These are phyloP conservation scores for Citrullus amarus DNA, from an alignment of 306 rosid genomes.

Conservation along the genomic window DNA sequence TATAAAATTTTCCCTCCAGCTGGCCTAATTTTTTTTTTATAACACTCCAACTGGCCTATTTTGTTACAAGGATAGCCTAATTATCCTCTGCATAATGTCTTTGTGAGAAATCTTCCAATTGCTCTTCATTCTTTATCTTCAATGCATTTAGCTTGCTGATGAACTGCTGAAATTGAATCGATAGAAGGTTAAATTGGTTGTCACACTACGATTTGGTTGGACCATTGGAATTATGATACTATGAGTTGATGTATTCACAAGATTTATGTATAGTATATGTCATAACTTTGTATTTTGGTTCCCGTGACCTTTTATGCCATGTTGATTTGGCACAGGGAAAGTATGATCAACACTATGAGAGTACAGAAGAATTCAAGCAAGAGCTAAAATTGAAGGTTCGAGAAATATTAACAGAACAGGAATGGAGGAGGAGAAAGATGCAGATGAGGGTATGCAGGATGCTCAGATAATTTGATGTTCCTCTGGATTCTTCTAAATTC, in stretches of 20 bases:
- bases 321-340: conserved; percentile 52
- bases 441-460: conserved; percentile 78
- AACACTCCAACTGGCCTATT: neutral
- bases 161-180: neutral
- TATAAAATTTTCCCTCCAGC: neutral
- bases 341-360: conserved; percentile 76
- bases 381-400: conserved; percentile 85
- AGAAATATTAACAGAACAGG: conserved; percentile 90
- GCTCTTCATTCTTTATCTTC: neutral
- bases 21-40: neutral
- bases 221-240: neutral
- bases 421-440: conserved; percentile 99
- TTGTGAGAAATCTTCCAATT: neutral
- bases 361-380: conserved; percentile 72
- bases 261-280: neutral
- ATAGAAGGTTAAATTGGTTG: neutral
- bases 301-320: conserved; percentile 3
- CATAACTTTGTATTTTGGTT: neutral
- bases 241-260: neutral
- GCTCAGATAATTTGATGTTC: neutral
- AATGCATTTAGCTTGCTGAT: neutral
- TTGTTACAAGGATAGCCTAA: neutral
- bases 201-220: neutral
- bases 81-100: neutral
- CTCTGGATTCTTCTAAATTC: neutral